Evolutionary conservation across 2,329 filamentous ascomycete genomes (phyloP), one percentile per base, ranked within the genome.

Genomic region (Trichoderma asperellum): DNA sequence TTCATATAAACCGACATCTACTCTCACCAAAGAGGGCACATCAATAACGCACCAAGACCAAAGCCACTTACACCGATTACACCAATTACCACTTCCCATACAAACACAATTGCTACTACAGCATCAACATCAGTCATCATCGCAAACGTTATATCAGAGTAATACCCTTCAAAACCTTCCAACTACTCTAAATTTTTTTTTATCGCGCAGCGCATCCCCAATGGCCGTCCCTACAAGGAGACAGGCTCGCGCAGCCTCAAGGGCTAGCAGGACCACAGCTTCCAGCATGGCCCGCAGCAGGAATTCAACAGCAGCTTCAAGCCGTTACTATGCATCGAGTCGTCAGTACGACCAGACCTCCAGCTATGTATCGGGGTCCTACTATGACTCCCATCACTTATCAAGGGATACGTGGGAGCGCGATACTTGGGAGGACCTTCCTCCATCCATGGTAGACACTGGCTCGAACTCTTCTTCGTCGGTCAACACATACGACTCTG

Each of bases 401-500:
- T 70, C 68, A 8, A 68, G 68, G 56, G 68, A 70, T 58, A 70
- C 68, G 14, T 70, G 68, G 68, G 68, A 70, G 68, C 68, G 64
- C 40, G 68, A 61, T 56, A 70, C 63, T n/a, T 70, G 68, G 68
- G 68, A 70, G 21, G 69, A 70, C 47, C 35, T 70, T 18, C 66
- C 69, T 21, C 70, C 57, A 10, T 65, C 65, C 18, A 43, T 71
- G 70, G 71, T 29, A 62, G 70, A 27, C 72, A 71, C 70, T 16
- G 64, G 66, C 34, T 60, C 72, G 2, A 68, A 70, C 14, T 79
- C 78, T 7, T 73, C 65, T 57, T 84, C 87, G 32, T 96, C 93
- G 0, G 85, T 89, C 73, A 91, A 93, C 71, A 97, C 94, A 1
- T 96, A 94, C 79, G 88, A 89, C 74, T 97, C 94, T 5, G 92